Percentiles rank a stretch among this genome's conserved stretches.
phyloP scores from a whole-genome alignment of 306 rosid genomes.

The Luffa acutangula region DNA sequence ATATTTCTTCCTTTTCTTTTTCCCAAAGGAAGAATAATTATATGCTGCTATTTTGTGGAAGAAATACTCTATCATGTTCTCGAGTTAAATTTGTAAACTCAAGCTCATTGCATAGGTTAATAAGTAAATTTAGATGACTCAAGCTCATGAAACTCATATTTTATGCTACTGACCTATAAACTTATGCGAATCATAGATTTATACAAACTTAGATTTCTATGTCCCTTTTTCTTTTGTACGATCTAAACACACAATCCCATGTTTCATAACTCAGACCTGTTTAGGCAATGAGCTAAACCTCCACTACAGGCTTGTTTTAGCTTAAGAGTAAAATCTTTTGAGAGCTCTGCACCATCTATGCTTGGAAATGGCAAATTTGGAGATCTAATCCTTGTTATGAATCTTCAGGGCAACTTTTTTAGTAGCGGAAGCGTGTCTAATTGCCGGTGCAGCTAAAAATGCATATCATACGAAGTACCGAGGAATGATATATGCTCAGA shows the following conservation, averaged over 20 bases:
- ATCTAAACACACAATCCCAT: not conserved
- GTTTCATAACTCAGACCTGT: not conserved
- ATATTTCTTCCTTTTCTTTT: not conserved
- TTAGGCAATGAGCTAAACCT: not conserved
- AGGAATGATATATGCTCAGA: constrained; percentile 59
- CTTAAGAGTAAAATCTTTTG: not conserved
- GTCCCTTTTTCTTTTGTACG: not conserved
- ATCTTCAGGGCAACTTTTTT: constrained; percentile 57
- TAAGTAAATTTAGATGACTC: not conserved
- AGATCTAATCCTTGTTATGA: not conserved
- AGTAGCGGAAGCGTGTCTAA: constrained; percentile 77
- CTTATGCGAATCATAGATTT: not conserved
- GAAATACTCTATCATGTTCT: not conserved
- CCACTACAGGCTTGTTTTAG: not conserved
- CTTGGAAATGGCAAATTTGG: not conserved
- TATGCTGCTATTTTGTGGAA: not conserved
- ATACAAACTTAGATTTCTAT: not conserved
- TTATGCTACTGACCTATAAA: not conserved
- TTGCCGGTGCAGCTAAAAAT: constrained; percentile 82
- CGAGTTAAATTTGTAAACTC: not conserved
- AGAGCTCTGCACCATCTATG: not conserved
- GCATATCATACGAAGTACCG: constrained; percentile 94
- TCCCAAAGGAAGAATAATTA: not conserved
- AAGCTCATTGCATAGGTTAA: not conserved
- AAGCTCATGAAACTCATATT: not conserved